Percentiles rank a stretch among this genome's conserved stretches.
phyloP scores from a whole-genome alignment of 2,329 filamentous ascomycete genomes.

The Verticillium tricorpus region DNA sequence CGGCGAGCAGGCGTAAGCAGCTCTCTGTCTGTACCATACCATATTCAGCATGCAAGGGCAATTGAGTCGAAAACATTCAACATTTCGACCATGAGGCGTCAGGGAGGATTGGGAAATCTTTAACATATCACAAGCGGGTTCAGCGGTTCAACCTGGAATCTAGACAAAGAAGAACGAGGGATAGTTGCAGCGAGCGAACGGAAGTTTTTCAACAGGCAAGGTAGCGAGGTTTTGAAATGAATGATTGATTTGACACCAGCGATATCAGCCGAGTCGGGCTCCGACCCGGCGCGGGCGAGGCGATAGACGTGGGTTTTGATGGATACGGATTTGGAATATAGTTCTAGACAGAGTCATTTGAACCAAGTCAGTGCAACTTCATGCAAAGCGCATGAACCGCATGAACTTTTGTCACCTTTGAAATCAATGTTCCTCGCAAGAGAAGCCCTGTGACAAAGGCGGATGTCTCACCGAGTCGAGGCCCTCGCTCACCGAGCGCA shows the following conservation, averaged over 20 bases:
- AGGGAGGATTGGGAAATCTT: background rate
- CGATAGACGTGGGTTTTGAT: background rate
- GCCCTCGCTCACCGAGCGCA: background rate
- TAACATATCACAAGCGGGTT: background rate
- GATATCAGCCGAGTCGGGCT: background rate
- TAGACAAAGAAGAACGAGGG: background rate
- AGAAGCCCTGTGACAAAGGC: background rate
- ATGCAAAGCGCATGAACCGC: too few species aligned
- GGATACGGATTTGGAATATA: background rate
- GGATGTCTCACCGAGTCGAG: background rate
- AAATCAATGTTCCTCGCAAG: background rate
- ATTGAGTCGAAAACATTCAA: slow-evolving; percentile 5
- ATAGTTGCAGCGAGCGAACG: background rate
- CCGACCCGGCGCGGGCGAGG: background rate
- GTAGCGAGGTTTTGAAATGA: background rate
- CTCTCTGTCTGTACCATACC: background rate
- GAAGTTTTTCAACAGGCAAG: background rate
- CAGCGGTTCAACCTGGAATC: slow-evolving; percentile 1
- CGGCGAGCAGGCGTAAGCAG: slow-evolving; percentile 5
- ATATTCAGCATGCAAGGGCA: slow-evolving; percentile 3
- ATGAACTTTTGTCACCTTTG: too few species aligned
- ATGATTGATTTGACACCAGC: background rate
- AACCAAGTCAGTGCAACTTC: background rate
- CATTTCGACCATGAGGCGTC: slow-evolving; percentile 6
- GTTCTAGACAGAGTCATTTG: background rate